Evolutionary conservation across 768 basidiomycete genomes (phyloP).

Genomic region (Lactarius trivialis): DNA sequence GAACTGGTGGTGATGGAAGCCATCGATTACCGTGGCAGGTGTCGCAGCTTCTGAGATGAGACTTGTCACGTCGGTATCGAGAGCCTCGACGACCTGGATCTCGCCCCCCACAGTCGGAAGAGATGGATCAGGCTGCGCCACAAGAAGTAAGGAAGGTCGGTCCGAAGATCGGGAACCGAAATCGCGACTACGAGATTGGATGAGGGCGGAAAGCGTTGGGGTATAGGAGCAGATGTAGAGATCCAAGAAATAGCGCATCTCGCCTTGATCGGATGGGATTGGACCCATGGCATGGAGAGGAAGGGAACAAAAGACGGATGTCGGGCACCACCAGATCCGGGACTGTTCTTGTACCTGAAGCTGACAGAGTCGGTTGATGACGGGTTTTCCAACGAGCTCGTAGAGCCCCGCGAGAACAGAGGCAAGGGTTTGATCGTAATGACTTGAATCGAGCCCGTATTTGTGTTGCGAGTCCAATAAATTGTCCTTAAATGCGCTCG

Average conservation of each 20-base stretch:
- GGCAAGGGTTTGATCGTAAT: no score
- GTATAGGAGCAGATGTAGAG: conserved; percentile 2
- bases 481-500: no score
- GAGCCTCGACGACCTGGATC: not conserved
- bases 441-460: no score
- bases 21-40: not conserved
- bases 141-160: no score
- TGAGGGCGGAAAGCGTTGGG: no score
- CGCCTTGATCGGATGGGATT: not conserved
- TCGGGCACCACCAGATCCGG: conserved; percentile 16
- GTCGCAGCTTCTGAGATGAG: not conserved
- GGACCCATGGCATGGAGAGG: conserved; percentile 18
- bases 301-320: conserved; percentile 7
- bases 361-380: no score
- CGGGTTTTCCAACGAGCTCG: no score
- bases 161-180: no score
- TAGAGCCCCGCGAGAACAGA: no score
- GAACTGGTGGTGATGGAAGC: not conserved
- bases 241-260: not conserved
- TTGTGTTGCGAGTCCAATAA: no score
- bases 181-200: no score
- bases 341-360: not conserved
- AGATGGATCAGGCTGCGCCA: not conserved
- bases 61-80: not conserved
- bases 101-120: not conserved